phyloP scores from a whole-genome alignment of 1,284 basidiomycete species.

The Gomphus sp. region DNA sequence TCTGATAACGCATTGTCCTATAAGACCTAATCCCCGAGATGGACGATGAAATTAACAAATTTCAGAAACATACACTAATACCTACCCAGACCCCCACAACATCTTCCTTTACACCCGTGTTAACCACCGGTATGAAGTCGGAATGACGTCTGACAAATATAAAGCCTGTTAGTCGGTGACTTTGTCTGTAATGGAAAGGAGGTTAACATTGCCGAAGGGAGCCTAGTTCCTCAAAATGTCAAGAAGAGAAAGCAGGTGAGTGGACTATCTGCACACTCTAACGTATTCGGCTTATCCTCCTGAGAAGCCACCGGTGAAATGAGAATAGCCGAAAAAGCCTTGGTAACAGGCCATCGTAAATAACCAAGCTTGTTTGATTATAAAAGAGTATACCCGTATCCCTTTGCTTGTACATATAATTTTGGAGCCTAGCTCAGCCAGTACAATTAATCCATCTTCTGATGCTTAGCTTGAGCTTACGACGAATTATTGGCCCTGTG shows the following conservation, averaged over 20 bases:
- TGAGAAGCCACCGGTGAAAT: slow-evolving; percentile 67
- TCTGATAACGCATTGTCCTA: slow-evolving; percentile 50
- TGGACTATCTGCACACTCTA: slow-evolving; percentile 9
- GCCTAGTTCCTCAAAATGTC: slow-evolving; percentile 30
- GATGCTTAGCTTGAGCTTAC: slow-evolving; percentile 8
- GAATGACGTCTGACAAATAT: slow-evolving; percentile 64
- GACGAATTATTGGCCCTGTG: slow-evolving; percentile 50
- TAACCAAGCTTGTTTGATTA: background rate
- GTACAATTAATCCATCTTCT: background rate
- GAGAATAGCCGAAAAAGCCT: slow-evolving; percentile 65
- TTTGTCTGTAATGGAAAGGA: slow-evolving; percentile 57
- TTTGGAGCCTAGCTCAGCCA: slow-evolving; percentile 34
- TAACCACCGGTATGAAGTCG: slow-evolving; percentile 67
- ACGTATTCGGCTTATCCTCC: slow-evolving; percentile 60
- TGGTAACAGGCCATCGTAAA: background rate
- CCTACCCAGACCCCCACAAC: slow-evolving; percentile 58
- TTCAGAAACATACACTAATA: background rate
- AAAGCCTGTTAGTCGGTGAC: slow-evolving; percentile 57
- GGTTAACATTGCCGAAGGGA: slow-evolving; percentile 63
- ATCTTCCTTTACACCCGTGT: slow-evolving; percentile 58
- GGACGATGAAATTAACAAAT: background rate
- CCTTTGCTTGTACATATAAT: slow-evolving; percentile 59
- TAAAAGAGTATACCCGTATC: slow-evolving; percentile 34
- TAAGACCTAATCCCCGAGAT: slow-evolving; percentile 48
- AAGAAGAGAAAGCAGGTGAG: slow-evolving; percentile 15